Base-by-base conservation (phyloP, 2,329 filamentous ascomycete species). In the Arachnomyces sp. region DNA sequence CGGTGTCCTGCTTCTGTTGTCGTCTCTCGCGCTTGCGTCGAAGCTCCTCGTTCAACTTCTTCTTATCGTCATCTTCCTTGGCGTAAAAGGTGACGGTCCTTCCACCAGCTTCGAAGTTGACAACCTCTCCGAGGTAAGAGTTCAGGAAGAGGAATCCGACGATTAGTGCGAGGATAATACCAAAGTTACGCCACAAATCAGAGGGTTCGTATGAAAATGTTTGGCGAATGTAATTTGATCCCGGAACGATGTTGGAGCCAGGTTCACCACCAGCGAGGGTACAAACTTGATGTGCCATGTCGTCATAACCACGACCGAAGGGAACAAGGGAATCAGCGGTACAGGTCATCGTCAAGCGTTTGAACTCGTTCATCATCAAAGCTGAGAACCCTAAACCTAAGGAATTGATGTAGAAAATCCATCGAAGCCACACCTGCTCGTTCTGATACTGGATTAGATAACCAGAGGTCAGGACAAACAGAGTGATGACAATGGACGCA, bases 301-400 rank as follows among this genome's bases (percentile, higher is more conserved):
- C 73, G 43, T 65, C 69, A 52, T 94, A 93, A 1, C 73, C 76
- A 1, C 76, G 69, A 0, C 86, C 87, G 3, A 69, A 75, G 0
- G 87, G 87, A 14, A 94, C 71, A 3, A 94, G 66, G 0, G 78
- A 85, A 33, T 75, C 71, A 2, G 69, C 68, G 0, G 75, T 77
- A 54, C 88, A 95, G 0, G 74, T 78, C 57, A 94, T 68, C 18
- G 80, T 72, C 31, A 85, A 69, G 8, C 75, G 66, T 28, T 73
- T 72, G 53, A 95, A 94, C 55, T 95, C 88, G 53, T 94, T 95
- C 52, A 85, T 78, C 85, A 94, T 92, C 62, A 95, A 62, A 2
- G 79, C 70, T 8, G 81, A 75, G 56, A 95, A 93, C 0, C 80
- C 77, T 2, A 92, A 72, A 34, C 84, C 86, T 0, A 89, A 67